A percentile compares a stretch with the other conserved stretches of the same genome.
phyloP scores from a whole-genome alignment of 2,329 filamentous ascomycete genomes.

The Dothistroma septosporum region DNA sequence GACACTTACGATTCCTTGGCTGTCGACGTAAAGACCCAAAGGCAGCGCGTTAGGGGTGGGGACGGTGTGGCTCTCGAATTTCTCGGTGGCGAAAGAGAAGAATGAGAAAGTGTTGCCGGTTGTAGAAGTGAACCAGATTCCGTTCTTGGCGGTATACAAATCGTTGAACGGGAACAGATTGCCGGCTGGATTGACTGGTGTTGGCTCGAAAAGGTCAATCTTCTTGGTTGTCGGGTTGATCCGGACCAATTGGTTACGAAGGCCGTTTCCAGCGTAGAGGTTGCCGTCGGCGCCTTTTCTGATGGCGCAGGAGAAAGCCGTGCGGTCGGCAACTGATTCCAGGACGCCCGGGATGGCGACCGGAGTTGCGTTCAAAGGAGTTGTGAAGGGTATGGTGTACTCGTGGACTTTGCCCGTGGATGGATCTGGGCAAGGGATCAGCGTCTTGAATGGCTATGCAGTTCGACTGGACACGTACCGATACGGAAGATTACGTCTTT shows the following conservation, averaged over 20 bases:
- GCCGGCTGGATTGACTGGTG: conserved; percentile 18
- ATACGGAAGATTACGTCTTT: conserved; percentile 11
- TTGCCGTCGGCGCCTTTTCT: conserved; percentile 10
- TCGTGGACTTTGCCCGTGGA: conserved; percentile 9
- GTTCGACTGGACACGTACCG: not conserved
- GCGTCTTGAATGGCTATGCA: too few relatives aligned
- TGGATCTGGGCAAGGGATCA: not conserved
- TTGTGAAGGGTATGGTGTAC: conserved; percentile 15
- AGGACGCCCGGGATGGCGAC: conserved; percentile 7
- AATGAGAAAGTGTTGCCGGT: conserved; percentile 21
- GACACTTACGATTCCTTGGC: conserved; percentile 9
- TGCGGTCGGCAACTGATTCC: conserved; percentile 7
- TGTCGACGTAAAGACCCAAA: conserved; percentile 19
- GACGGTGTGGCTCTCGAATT: conserved; percentile 18
- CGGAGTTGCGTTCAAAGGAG: conserved; percentile 4
- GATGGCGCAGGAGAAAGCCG: conserved; percentile 12
- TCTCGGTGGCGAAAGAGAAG: conserved; percentile 18
- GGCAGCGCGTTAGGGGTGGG: conserved; percentile 20
- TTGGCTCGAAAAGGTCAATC: conserved; percentile 20
- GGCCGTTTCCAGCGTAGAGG: conserved; percentile 11
- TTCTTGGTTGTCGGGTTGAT: conserved; percentile 8
- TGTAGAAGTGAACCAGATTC: conserved; percentile 24
- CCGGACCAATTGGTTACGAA: conserved; percentile 8
- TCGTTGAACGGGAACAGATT: conserved; percentile 26
- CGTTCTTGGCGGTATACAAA: conserved; percentile 18